Evolutionary conservation across 805 yeast genomes (phyloP).

Genomic region (Candida saitoana): DNA sequence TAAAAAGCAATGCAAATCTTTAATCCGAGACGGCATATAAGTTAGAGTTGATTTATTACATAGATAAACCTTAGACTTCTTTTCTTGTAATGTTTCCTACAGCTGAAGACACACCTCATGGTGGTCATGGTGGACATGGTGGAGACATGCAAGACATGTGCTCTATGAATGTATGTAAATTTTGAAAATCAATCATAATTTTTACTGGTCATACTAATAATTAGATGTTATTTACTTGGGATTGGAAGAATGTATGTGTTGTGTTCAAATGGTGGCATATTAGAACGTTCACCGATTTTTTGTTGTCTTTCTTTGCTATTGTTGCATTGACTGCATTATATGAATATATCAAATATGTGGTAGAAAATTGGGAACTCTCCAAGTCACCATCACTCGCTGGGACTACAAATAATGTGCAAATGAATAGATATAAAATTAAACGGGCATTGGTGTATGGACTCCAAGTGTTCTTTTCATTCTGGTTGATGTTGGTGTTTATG

Average conservation of each 20-base stretch:
- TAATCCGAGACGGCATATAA: too few relatives aligned
- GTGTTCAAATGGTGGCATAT: constrained; percentile 82
- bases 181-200: too few relatives aligned
- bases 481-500: constrained; percentile 80
- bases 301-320: constrained; percentile 50
- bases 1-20: too few relatives aligned
- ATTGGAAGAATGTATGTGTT: constrained; percentile 66
- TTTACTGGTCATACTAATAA: not conserved
- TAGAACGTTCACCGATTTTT: constrained; percentile 44
- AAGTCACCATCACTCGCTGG: constrained; percentile 8
- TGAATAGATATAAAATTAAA: constrained; percentile 19
- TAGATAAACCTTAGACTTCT: not conserved
- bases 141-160: constrained; percentile 32
- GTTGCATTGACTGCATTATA: constrained; percentile 51
- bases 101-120: not conserved
- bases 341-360: constrained; percentile 47
- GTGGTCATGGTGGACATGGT: not conserved
- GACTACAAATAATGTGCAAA: constrained; percentile 6
- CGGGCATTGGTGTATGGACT: constrained; percentile 51
- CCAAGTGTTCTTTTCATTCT: constrained; percentile 66
- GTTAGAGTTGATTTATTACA: too few relatives aligned
- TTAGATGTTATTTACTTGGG: constrained; percentile 75
- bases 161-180: constrained; percentile 47
- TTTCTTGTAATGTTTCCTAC: not conserved
- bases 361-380: constrained; percentile 25